Conservation (phyloP, 257 asterid species). For the Salvia splendens region DNA sequence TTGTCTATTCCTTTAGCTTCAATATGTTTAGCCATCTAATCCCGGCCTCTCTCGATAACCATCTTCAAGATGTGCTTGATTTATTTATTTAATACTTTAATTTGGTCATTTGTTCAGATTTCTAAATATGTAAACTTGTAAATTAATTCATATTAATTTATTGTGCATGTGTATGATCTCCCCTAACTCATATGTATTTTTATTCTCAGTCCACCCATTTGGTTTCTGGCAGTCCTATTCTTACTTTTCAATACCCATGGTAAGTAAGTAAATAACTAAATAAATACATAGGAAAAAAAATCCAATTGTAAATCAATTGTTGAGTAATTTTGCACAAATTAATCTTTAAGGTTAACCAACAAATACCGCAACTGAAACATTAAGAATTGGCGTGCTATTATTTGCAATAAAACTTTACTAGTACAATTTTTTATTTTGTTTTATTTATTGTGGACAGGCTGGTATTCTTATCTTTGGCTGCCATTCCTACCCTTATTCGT, state of each 20-base stretch:
- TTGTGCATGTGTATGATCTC: neutral
- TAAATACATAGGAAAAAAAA: too few species aligned
- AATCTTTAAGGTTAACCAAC: too few species aligned
- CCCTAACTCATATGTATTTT: neutral
- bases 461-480: slow-evolving; percentile 85
- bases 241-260: slow-evolving; percentile 92
- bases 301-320: too few species aligned
- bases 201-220: slow-evolving; percentile 73
- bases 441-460: slow-evolving; percentile 50
- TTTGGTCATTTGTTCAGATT: neutral
- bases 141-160: neutral
- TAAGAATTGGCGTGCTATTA: neutral
- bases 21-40: too few species aligned
- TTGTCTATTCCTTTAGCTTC: too few species aligned
- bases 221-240: slow-evolving; percentile 79
- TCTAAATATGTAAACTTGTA: too few species aligned
- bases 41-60: too few species aligned
- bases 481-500: slow-evolving; percentile 83
- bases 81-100: neutral
- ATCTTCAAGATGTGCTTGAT: too few species aligned
- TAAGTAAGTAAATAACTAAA: slow-evolving; percentile 30
- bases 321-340: too few species aligned
- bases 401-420: neutral
- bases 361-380: neutral
- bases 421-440: neutral